These are phyloP conservation scores for Stephania japonica DNA, from an alignment of 164 flowering plant species.

Conservation along the genomic window DNA sequence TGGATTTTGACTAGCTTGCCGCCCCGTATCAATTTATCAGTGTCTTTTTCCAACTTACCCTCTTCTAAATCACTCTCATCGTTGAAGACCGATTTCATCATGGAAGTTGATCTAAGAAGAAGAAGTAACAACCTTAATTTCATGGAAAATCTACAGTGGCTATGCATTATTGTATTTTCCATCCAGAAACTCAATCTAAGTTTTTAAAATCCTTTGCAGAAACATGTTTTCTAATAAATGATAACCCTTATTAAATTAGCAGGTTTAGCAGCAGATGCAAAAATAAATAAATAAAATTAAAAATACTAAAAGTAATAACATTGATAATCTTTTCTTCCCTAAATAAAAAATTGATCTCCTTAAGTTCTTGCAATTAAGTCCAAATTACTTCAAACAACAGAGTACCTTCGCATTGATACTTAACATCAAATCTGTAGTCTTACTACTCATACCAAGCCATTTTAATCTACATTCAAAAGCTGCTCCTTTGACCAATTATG, in stretches of 20 bases:
- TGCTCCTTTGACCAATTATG: background rate
- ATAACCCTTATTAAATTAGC: background rate
- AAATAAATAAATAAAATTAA: too few species aligned
- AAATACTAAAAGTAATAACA: background rate
- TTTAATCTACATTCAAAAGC: background rate
- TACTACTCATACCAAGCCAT: background rate
- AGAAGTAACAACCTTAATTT: conserved; percentile 9
- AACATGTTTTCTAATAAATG: background rate
- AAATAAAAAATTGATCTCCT: background rate
- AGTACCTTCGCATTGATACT: background rate
- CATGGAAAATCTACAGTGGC: background rate
- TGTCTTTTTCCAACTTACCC: conserved; percentile 52
- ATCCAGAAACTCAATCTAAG: background rate
- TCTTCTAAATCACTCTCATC: conserved; percentile 62
- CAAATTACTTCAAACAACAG: background rate
- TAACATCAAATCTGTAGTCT: background rate
- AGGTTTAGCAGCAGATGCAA: background rate
- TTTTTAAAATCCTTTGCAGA: background rate
- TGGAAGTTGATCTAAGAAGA: conserved; percentile 31
- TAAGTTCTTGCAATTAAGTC: background rate
- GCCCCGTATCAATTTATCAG: conserved; percentile 37
- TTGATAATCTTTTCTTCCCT: background rate
- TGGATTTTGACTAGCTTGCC: conserved; percentile 36
- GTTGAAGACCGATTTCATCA: conserved; percentile 39
- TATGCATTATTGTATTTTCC: background rate